Evolutionary conservation across 2,329 filamentous ascomycete species (phyloP).

Genomic region (Aspergillus sergii): DNA sequence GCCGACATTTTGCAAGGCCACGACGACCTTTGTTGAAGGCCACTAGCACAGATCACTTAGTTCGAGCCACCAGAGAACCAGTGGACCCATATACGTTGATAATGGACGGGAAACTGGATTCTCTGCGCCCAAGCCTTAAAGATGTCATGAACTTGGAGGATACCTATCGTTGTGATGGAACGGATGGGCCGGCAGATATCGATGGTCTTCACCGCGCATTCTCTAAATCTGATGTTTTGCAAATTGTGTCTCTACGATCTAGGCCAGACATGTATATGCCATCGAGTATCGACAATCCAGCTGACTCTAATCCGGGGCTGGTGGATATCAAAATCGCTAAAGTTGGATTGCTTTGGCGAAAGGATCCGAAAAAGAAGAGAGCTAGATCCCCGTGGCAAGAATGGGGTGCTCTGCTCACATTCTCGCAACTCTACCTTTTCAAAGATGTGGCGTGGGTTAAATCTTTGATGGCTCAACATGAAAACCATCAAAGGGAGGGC

Average conservation of each 20-base stretch:
- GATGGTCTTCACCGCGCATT: constrained; percentile 84
- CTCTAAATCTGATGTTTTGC: constrained; percentile 85
- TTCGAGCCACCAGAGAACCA: constrained; percentile 73
- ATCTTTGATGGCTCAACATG: constrained; percentile 83
- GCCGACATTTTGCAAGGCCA: constrained; percentile 71
- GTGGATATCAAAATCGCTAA: constrained; percentile 98
- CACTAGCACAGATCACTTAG: constrained; percentile 64
- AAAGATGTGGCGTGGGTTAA: constrained; percentile 92
- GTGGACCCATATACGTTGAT: constrained; percentile 96
- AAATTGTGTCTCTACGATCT: constrained; percentile 92
- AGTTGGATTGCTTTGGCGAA: constrained; percentile 91
- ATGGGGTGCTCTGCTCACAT: constrained; percentile 94
- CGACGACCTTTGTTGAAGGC: constrained; percentile 72
- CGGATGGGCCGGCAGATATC: constrained; percentile 73
- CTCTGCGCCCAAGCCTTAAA: constrained; percentile 79
- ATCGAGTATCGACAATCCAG: constrained; percentile 78
- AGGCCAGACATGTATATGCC: constrained; percentile 96
- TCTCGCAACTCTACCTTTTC: constrained; percentile 97
- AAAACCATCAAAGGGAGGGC: constrained; percentile 76
- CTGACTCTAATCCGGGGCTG: constrained; percentile 85
- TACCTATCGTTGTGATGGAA: constrained; percentile 84
- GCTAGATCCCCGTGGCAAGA: constrained; percentile 96
- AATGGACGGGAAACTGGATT: constrained; percentile 82
- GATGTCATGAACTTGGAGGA: constrained; percentile 94
- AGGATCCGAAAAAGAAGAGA: constrained; percentile 91